phyloP scores from a whole-genome alignment of 1,139 yeast species.

The Debaryomyces udenii region DNA sequence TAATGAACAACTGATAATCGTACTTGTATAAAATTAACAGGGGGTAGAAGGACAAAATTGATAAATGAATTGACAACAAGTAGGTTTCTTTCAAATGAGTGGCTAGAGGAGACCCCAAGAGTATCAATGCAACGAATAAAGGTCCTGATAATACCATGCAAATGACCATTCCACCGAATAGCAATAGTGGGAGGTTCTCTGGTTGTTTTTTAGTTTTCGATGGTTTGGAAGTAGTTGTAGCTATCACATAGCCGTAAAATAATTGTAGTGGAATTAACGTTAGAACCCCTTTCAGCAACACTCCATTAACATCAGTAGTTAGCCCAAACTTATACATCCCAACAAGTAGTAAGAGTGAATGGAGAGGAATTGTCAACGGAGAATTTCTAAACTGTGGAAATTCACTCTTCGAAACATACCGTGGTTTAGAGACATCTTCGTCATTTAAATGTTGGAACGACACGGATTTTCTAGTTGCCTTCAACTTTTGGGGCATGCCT shows the following conservation, averaged over 20 bases:
- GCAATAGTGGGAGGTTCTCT: conserved; percentile 36
- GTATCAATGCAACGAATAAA: conserved; percentile 52
- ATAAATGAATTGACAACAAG: conserved; percentile 64
- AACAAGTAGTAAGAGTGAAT: conserved; percentile 41
- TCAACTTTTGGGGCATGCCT: conserved; percentile 8
- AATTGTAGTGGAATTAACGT: conserved; percentile 30
- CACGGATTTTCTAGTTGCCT: conserved; percentile 11
- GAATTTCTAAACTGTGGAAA: conserved; percentile 27
- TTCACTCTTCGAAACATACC: conserved; percentile 2
- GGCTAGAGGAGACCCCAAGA: conserved; percentile 88
- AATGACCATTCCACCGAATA: conserved; percentile 41
- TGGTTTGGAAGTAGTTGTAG: conserved; percentile 22
- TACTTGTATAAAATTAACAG: conserved; percentile 62
- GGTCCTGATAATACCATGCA: conserved; percentile 54
- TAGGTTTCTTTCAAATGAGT: conserved; percentile 60
- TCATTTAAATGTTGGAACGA: conserved; percentile 11
- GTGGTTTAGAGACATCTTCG: conserved; percentile 4
- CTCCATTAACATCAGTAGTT: conserved; percentile 28
- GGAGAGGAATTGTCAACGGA: conserved; percentile 49
- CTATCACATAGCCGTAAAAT: conserved; percentile 31
- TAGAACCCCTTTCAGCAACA: conserved; percentile 32
- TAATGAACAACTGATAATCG: conserved; percentile 41
- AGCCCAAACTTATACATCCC: conserved; percentile 45
- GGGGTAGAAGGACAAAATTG: conserved; percentile 66
- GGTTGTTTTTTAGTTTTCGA: conserved; percentile 15